Evolutionary conservation across 352 stramenopile species (phyloP), one percentile per base, ranked within the genome.

Genomic region (Phytopythium boreale): DNA sequence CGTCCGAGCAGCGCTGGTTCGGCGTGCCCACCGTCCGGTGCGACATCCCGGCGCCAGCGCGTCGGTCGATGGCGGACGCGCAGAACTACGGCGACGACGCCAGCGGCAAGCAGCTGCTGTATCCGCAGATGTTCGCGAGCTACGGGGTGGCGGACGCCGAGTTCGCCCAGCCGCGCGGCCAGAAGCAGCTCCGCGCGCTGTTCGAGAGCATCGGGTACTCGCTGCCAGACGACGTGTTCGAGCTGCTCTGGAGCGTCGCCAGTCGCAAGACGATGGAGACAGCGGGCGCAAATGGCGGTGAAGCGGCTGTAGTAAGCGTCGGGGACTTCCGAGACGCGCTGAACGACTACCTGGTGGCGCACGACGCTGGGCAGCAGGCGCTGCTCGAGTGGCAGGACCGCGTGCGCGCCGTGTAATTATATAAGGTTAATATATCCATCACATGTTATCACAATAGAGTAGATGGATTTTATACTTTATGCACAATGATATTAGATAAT

Each of bases 71-170:
- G n/a, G 90, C 89, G 10, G 89, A 97, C 64, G 75, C 67, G 37
- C 89, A 97, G 65, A 98, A 98, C 66, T 97, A 97, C 65, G 90
- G 90, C 51, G 89, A 97, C 60, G 89, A 97, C 69, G 72, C 79
- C 26, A 81, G 68, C 59, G 87, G 81, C 44, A 79, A 92, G 41
- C 80, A 92, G 51, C 76, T 98, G 56, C 64, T 98, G 37, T 93
- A 97, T 63, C 89, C 90, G 0, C 81, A 91, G 36, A 66, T 90
- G 61, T 96, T 97, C 68, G 77, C 86, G 19, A 83, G 77, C 11
- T 80, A 88, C 55, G 89, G 89, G 31, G 77, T 97, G 34, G 66
- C 80, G 46, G 90, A 98, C 61, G 76, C 79, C 34, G 90, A 97
- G 74, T 97, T 97, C 60, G 67, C 74, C 22, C 76, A 89, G 56